Conservation (phyloP, 2,329 filamentous ascomycete genomes). For the Fonsecaea multimorphosa region DNA sequence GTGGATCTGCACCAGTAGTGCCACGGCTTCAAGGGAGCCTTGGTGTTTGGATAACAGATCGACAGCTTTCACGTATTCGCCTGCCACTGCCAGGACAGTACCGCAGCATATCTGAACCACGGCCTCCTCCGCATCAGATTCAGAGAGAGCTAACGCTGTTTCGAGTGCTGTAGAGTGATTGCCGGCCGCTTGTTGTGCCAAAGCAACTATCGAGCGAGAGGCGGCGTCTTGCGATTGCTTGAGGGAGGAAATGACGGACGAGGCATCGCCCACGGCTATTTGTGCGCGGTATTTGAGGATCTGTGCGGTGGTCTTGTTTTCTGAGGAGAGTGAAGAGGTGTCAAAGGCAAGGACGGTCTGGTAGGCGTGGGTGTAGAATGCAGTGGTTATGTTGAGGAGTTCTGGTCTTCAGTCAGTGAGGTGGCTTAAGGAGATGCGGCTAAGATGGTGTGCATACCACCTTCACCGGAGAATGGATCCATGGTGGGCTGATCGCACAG, state of each 20-base stretch:
- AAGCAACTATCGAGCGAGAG: slow-evolving; percentile 74
- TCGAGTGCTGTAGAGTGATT: slow-evolving; percentile 65
- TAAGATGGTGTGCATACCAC: slow-evolving; percentile 52
- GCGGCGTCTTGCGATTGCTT: slow-evolving; percentile 72
- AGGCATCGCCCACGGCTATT: slow-evolving; percentile 79
- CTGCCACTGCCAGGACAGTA: slow-evolving; percentile 79
- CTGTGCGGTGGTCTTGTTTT: slow-evolving; percentile 77
- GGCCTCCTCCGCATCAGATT: slow-evolving; percentile 72
- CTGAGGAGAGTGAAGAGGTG: slow-evolving; percentile 75
- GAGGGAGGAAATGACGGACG: slow-evolving; percentile 72
- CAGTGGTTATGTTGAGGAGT: slow-evolving; percentile 70
- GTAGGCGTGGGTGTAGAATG: slow-evolving; percentile 80
- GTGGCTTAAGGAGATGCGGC: slow-evolving; percentile 23
- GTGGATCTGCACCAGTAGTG: slow-evolving; percentile 89
- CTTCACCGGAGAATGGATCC: slow-evolving; percentile 70
- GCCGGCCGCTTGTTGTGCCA: slow-evolving; percentile 71
- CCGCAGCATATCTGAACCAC: slow-evolving; percentile 81
- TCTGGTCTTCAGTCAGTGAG: slow-evolving; percentile 50
- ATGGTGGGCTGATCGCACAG: slow-evolving; percentile 44
- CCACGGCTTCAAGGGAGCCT: slow-evolving; percentile 77
- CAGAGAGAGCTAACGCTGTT: slow-evolving; percentile 70
- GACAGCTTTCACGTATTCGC: slow-evolving; percentile 84
- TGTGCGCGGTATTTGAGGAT: slow-evolving; percentile 81
- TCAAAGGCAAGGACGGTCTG: slow-evolving; percentile 85
- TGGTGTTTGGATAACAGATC: slow-evolving; percentile 81